Percentiles rank a stretch among this genome's conserved stretches.
Conservation (phyloP, 1,284 basidiomycete species). For the Ustilago vetiveriae region DNA sequence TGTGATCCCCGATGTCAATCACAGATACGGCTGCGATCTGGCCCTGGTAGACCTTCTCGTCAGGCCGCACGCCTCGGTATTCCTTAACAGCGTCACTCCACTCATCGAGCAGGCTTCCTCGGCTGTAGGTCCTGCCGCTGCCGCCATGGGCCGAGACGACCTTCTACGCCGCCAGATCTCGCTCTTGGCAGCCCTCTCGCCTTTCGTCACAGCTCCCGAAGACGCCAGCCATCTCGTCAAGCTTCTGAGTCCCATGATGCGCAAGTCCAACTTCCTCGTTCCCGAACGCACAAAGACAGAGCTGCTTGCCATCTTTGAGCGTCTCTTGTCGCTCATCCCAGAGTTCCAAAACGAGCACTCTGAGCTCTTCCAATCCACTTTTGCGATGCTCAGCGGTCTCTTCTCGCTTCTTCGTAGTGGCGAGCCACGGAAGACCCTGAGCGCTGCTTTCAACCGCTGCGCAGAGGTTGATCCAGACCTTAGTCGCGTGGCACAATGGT, state of each 20-base stretch:
- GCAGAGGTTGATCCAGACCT: conserved; percentile 49
- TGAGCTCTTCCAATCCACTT: conserved; percentile 46
- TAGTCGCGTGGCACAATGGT: conserved; percentile 47
- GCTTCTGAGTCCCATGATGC: conserved; percentile 83
- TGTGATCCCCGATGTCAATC: conserved; percentile 14
- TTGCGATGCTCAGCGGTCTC: conserved; percentile 56
- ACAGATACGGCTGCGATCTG: conserved; percentile 17
- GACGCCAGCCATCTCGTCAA: conserved; percentile 81
- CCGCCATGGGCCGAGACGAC: conserved; percentile 73
- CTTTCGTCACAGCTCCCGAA: conserved; percentile 75
- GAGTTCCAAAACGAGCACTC: conserved; percentile 70
- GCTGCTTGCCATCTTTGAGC: conserved; percentile 79
- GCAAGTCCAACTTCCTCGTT: conserved; percentile 79
- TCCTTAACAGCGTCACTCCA: conserved; percentile 78
- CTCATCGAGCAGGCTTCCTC: conserved; percentile 66
- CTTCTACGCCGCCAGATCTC: conserved; percentile 83
- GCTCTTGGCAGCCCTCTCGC: conserved; percentile 82
- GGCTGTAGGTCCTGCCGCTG: conserved; percentile 73
- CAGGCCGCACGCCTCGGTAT: conserved; percentile 78
- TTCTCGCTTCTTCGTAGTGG: conserved; percentile 54
- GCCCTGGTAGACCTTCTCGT: conserved; percentile 70
- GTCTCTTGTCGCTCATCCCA: conserved; percentile 78
- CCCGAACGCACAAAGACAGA: conserved; percentile 88
- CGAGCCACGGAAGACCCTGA: conserved; percentile 50
- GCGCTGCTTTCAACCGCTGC: conserved; percentile 55